Base-by-base conservation (phyloP, 2,329 filamentous ascomycete genomes). In the Fusarium sp. region DNA sequence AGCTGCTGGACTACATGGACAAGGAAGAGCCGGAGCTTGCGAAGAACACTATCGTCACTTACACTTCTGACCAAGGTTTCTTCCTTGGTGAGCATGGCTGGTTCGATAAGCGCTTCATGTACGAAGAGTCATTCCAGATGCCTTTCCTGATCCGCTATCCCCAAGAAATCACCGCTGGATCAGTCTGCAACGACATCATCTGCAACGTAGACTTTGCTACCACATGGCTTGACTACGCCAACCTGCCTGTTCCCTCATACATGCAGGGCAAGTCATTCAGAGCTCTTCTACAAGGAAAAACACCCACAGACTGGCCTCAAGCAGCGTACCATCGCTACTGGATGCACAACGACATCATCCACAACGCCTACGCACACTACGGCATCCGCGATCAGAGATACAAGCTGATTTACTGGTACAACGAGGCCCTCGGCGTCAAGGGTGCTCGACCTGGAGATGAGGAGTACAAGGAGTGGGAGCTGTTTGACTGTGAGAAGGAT, bases 61-160 rank as follows among this genome's bases (percentile, higher is more conserved):
- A 86, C 67, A 85, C 82, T 1, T 85, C 83, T 0, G 84, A 86
- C 65, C 84, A 86, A 64, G 85, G 84, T 8, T 86, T 86, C 77
- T 86, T 86, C 74, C 80, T 87, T 0, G 84, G 84, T 16, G 85
- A 86, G 64, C 85, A 87, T 65, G 84, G 85, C 56, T 87, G 84
- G 84, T 86, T 86, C 68, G 85, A 86, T 73, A 86, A 86, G 76
- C 81, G 85, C 11, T 86, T 87, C 75, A 86, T 87, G 81, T 87
- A 86, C 73, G 85, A 87, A 68, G 83, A 86, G 74, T 81, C 78
- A 6, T 86, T 86, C 77, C 84, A 86, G 75, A 86, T 86, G 84
- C 84, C 84, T 0, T 84, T 86, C 57, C 69, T 86, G 4, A 77
- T 84, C 34, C 79, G 82, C 0, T 84, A 83, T 56, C 84, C 84